Percentiles rank a stretch among this genome's conserved stretches.
Conservation (phyloP, 305 asterid species). For the Fraxinus platypoda region DNA sequence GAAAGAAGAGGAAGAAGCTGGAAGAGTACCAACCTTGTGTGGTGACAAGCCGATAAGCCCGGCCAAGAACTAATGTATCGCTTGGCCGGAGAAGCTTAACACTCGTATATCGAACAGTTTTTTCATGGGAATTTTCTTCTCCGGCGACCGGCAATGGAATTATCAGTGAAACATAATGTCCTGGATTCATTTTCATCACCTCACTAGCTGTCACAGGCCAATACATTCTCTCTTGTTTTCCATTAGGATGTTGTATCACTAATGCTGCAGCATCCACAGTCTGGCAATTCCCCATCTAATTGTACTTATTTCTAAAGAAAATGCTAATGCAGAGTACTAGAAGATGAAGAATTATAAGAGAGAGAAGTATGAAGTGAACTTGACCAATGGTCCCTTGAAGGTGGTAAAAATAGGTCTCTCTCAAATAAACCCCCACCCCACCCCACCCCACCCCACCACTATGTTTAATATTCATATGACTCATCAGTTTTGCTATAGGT, state of each 20-base stretch:
- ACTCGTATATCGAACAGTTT: constrained; percentile 60
- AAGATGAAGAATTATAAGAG: constrained; percentile 22
- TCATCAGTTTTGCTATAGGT: too few species aligned
- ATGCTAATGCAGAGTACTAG: constrained; percentile 23
- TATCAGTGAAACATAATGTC: constrained; percentile 55
- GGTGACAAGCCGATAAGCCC: constrained; percentile 88
- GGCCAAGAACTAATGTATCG: constrained; percentile 71
- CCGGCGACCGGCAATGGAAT: constrained; percentile 47
- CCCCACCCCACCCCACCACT: too few species aligned
- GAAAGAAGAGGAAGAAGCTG: not conserved
- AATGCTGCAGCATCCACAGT: constrained; percentile 55
- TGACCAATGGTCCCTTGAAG: constrained; percentile 28
- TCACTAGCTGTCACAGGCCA: constrained; percentile 46
- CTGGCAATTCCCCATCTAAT: constrained; percentile 48
- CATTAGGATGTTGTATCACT: constrained; percentile 57
- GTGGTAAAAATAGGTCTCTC: not conserved
- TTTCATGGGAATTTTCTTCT: constrained; percentile 29
- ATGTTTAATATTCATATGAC: not conserved
- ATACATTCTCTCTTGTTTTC: constrained; percentile 51
- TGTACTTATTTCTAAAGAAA: constrained; percentile 8
- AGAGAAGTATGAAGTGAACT: not conserved
- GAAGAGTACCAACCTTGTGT: constrained; percentile 59
- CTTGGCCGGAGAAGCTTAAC: constrained; percentile 89
- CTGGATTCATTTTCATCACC: constrained; percentile 53
- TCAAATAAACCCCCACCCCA: too few species aligned